Evolutionary conservation across 2,329 filamentous ascomycete species (phyloP), one percentile per base, ranked within the genome.

Genomic region (Knufia petricola): DNA sequence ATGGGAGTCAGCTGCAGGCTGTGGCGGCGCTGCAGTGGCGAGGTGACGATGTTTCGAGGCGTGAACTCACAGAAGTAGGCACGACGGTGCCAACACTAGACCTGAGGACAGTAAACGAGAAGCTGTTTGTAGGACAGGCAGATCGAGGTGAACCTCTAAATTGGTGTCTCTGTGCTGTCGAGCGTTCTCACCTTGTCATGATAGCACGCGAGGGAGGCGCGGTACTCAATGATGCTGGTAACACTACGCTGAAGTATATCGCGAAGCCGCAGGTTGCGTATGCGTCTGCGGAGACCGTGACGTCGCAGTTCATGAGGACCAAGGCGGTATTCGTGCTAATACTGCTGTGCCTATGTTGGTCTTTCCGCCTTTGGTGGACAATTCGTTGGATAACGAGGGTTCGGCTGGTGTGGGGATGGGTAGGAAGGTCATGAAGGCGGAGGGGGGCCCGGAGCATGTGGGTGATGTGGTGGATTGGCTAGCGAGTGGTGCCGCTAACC

Each of bases 51-150:
- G 72, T 6, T 71, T 79, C 46, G 76, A 80, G 50, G 73, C 79
- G 13, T 62, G 80, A 0, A 59, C 80, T 10, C 77, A 77, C 51
- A 79, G n/a, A 79, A 43, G 76, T 78, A 1, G 77, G 76, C 2
- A 69, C 69, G 48, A 73, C 69, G n/a, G n/a, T n/a, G n/a, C n/a
- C n/a, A n/a, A n/a, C n/a, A n/a, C n/a, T n/a, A n/a, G n/a, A n/a
- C n/a, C n/a, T n/a, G n/a, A n/a, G n/a, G n/a, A n/a, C n/a, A n/a
- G n/a, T n/a, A n/a, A n/a, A 50, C 0, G 72, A 76, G 45, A 64
- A 65, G 1, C 55, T 64, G 0, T 78, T 56, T 64, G 0, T 78
- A 73, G 74, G 70, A 76, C 52, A 51, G 60, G 0, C 74, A 77
- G 50, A 68, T 75, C 50, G 67, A 72, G 7, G 58, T 77, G 39